Base-by-base conservation (phyloP, 768 basidiomycete genomes). In the Suillus weaverae region DNA sequence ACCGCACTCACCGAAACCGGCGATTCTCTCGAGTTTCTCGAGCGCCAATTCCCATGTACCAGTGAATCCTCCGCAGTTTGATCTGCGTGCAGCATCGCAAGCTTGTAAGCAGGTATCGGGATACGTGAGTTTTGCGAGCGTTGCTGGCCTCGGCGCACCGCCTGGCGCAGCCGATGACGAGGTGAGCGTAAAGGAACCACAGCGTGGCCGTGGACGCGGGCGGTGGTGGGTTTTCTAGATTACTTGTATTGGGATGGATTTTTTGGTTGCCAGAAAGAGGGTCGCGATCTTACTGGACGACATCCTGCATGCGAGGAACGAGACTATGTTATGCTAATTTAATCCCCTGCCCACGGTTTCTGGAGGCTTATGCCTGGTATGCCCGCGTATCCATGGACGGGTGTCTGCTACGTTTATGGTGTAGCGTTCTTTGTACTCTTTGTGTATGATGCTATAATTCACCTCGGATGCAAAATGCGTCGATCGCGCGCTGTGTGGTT, bases 131-230 rank as follows among this genome's bases (percentile, higher is more conserved):
- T 90, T 90, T 63, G 81, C 86, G 46, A 83, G 81, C 57, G 82
- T 90, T 11, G 88, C 88, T 75, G 89, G 89, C 30, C 79, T 90
- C 9, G 89, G 89, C 0, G 80, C 79, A 26, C 89, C 89, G 18
- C 82, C 86, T 1, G 84, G 81, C 32, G 75, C 76, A 43, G 78
- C 80, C 56, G 82, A 81, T 20, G 73, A 61, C 69, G 70, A 69
- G 4, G 70, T 70, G 60, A 66, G 63, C 67, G 72, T 60, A 64
- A 67, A 69, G 61, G 76, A 57, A 22, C 61, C 1, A 10, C 60
- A 3, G 54, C 65, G 33, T 67, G 76, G 72, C 16, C 57, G 76
- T 53, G 72, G 76, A n/a, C 57, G 63, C 62, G 75, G 76, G 67
- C 77, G 67, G 62, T 75, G 74, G 74, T 75, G 74, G 74, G 63